Evolutionary conservation across 495 filamentous ascomycete species (phyloP).

Genomic region (Penicillium riverlandense): DNA sequence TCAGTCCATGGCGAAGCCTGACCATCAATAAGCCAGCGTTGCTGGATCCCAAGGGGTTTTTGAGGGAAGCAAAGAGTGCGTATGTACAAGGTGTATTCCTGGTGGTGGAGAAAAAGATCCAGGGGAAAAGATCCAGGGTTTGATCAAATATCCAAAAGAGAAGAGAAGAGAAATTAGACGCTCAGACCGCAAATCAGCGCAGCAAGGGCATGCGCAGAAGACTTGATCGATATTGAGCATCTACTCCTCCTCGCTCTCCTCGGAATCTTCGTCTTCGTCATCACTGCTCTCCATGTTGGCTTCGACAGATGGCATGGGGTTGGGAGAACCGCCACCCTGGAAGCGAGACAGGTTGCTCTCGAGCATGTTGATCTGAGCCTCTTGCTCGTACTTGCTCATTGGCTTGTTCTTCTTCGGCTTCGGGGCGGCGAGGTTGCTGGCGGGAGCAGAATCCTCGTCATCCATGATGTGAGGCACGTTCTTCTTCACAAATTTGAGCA

Average conservation of each 20-base stretch:
- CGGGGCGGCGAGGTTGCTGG: constrained; percentile 42
- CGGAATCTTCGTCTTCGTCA: constrained; percentile 45
- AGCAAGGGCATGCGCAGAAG: neutral
- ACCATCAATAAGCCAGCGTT: too few relatives aligned
- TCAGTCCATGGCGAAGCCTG: constrained; percentile 2
- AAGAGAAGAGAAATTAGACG: constrained; percentile 7
- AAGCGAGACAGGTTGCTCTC: constrained; percentile 49
- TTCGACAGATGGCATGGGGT: constrained; percentile 38
- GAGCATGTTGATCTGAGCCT: constrained; percentile 76
- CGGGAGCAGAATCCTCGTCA: constrained; percentile 35
- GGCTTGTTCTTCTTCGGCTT: constrained; percentile 98
- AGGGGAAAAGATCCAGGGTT: too few relatives aligned
- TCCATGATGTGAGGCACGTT: constrained; percentile 49
- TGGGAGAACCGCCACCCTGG: constrained; percentile 34
- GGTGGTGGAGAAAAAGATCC: too few relatives aligned
- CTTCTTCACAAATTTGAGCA: constrained; percentile 70
- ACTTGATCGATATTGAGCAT: neutral
- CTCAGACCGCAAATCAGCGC: constrained; percentile 21
- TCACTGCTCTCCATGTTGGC: constrained; percentile 39
- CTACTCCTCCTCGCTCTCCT: constrained; percentile 52
- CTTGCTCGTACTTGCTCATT: constrained; percentile 92
- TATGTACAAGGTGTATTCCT: too few relatives aligned
- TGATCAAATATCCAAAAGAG: neutral
- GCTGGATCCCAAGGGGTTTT: too few relatives aligned
- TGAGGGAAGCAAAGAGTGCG: too few relatives aligned